Evolutionary conservation across 208 protist species (phyloP).

Genomic region (Acanthamoeba lenticulata): DNA sequence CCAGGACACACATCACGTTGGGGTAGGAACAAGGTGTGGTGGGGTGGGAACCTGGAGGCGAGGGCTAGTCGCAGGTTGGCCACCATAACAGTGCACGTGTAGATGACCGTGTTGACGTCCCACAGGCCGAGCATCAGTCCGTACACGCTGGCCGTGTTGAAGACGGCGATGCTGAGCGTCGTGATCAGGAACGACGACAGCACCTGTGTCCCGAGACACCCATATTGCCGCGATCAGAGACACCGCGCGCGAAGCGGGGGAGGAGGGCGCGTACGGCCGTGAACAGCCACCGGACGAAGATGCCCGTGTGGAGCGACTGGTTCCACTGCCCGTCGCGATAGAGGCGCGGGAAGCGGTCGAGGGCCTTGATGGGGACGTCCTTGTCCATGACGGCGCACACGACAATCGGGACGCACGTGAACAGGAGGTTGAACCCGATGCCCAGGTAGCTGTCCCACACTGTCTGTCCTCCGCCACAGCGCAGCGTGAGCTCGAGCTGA

Average conservation of each 20-base stretch:
- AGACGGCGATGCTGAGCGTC: constrained; percentile 2
- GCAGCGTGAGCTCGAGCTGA: background rate
- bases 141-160: background rate
- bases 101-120: constrained; percentile 39
- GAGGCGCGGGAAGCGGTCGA: constrained; percentile 8
- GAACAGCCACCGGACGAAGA: constrained; percentile 22
- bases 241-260: too few species aligned
- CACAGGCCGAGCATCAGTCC: background rate
- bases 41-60: background rate
- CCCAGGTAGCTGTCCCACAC: constrained; percentile 61
- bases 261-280: constrained; percentile 8
- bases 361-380: constrained; percentile 23
- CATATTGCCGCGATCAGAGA: too few species aligned
- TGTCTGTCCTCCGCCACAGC: background rate
- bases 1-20: too few species aligned
- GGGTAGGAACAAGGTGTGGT: too few species aligned
- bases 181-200: constrained; percentile 32
- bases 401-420: constrained; percentile 66
- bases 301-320: constrained; percentile 14
- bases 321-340: constrained; percentile 46
- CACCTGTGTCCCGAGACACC: too few species aligned
- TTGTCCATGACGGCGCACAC: constrained; percentile 66
- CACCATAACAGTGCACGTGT: constrained; percentile 16
- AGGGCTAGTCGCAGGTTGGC: constrained; percentile 39
- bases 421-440: constrained; percentile 72